Percentiles rank a stretch among this genome's conserved stretches.
phyloP scores from a whole-genome alignment of 495 filamentous ascomycete genomes.

The Podospora tetraspora region DNA sequence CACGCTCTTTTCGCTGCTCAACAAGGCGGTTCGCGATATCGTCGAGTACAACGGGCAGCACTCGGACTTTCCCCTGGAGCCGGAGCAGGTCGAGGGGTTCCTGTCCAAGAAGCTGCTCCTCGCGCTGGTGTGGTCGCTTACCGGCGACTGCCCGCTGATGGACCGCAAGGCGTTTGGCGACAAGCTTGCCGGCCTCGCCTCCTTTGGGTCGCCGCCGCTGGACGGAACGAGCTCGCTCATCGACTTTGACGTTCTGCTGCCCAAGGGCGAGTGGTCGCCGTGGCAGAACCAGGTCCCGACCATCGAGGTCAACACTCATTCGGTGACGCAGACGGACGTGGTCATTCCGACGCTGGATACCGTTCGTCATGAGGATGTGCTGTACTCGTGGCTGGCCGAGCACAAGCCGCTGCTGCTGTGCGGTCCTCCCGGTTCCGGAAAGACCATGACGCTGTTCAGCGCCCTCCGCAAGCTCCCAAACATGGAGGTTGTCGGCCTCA shows the following conservation, averaged over 20 bases:
- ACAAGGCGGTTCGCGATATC: constrained; percentile 84
- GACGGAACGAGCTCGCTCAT: constrained; percentile 77
- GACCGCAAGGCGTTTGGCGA: constrained; percentile 89
- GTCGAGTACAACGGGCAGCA: constrained; percentile 95
- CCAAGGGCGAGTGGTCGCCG: constrained; percentile 76
- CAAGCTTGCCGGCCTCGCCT: constrained; percentile 69
- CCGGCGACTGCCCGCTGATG: constrained; percentile 83
- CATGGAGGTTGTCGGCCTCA: constrained; percentile 98
- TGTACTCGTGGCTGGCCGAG: constrained; percentile 98
- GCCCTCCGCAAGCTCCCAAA: constrained; percentile 92
- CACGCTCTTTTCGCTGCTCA: constrained; percentile 90
- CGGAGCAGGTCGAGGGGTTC: constrained; percentile 81
- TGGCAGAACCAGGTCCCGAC: constrained; percentile 94
- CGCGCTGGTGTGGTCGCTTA: constrained; percentile 88
- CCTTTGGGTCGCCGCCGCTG: constrained; percentile 75
- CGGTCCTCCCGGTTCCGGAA: constrained; percentile 95
- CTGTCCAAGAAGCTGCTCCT: constrained; percentile 89
- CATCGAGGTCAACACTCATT: constrained; percentile 96
- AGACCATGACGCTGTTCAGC: constrained; percentile 99
- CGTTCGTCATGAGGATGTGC: constrained; percentile 90
- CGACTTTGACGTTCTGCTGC: constrained; percentile 86
- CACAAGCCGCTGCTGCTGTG: constrained; percentile 96
- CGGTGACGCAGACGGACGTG: constrained; percentile 91
- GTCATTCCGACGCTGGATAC: constrained; percentile 98
- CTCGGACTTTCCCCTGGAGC: constrained; percentile 84